Base-by-base conservation (phyloP, 306 rosid species). In the Pyrus communis region DNA sequence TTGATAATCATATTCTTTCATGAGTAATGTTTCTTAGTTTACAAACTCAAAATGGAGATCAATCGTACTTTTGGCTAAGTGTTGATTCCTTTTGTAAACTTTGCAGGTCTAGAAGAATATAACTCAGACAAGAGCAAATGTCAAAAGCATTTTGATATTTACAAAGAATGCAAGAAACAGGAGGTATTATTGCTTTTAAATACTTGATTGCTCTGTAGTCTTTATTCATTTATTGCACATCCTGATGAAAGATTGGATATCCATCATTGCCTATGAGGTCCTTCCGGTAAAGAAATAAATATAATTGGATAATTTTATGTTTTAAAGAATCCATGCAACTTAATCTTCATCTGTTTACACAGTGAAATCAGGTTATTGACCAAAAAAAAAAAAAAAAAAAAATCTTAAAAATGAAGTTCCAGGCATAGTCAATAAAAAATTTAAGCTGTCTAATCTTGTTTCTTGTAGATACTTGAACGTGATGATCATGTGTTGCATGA, bases 121-220 rank as follows among this genome's bases (percentile, higher is more conserved):
- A 70, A 33, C 59, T 80, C 91, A 21, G 90, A 94, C 78, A 94
- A 84, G 86, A 92, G 91, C 83, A 94, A 92, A 88, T 94, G 98
- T 75, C 98, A 90, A 81, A 89, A 86, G 68, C 97, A 92, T 69
- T 94, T 94, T 80, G 93, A 92, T 78, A 80, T 90, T 73, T 94
- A 94, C 88, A 94, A 92, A 89, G 97, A 90, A 87, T 94, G 98
- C 82, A 94, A 94, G 89, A 94, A 91, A 84, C 90, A 86, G 74
- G 98, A 94, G 98, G 98, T 94, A 88, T 43, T 55, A 38, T 23
- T 42, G 70, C 33, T 54, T 75, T 38, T 2, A 75, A 7, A 51
- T 73, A 58, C 73, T 75, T 54, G 10, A 79, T 51, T 61, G n/a
- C 25, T 42, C 23, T 73, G 23, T 78, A 49, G 10, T 27, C 62